Conservation (phyloP, 2,329 filamentous ascomycete species). For the Aspergillus persii region DNA sequence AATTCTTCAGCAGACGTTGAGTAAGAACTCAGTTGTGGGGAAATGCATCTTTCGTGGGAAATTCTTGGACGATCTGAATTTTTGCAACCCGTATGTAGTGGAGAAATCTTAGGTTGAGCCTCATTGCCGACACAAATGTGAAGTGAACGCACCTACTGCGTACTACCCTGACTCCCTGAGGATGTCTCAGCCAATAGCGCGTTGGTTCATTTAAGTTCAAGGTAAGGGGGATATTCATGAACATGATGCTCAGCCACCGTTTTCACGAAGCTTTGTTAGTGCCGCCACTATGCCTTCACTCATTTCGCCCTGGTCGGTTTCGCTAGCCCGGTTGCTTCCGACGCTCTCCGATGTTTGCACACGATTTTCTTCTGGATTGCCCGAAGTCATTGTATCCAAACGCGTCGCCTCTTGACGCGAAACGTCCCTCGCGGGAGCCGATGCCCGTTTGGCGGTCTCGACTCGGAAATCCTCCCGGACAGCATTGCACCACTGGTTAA, state of each 20-base stretch:
- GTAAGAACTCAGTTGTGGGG: too few species aligned
- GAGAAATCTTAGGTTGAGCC: neutral
- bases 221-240: neutral
- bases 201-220: neutral
- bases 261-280: conserved; percentile 53
- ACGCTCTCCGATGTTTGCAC: conserved; percentile 21
- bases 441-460: conserved; percentile 63
- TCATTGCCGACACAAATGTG: neutral
- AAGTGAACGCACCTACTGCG: neutral
- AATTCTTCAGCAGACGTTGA: too few species aligned
- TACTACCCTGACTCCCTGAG: neutral
- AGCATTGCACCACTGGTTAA: conserved; percentile 76
- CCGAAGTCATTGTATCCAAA: conserved; percentile 28
- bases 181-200: neutral
- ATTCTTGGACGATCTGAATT: too few species aligned
- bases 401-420: conserved; percentile 29
- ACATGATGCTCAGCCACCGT: conserved; percentile 22
- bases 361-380: conserved; percentile 22
- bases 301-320: conserved; percentile 39
- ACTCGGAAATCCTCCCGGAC: conserved; percentile 83
- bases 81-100: too few species aligned
- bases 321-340: conserved; percentile 6
- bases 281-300: conserved; percentile 60
- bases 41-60: too few species aligned
- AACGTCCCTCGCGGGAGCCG: conserved; percentile 29